phyloP scores from a whole-genome alignment of 768 basidiomycete species.

The Podaxis sp. region DNA sequence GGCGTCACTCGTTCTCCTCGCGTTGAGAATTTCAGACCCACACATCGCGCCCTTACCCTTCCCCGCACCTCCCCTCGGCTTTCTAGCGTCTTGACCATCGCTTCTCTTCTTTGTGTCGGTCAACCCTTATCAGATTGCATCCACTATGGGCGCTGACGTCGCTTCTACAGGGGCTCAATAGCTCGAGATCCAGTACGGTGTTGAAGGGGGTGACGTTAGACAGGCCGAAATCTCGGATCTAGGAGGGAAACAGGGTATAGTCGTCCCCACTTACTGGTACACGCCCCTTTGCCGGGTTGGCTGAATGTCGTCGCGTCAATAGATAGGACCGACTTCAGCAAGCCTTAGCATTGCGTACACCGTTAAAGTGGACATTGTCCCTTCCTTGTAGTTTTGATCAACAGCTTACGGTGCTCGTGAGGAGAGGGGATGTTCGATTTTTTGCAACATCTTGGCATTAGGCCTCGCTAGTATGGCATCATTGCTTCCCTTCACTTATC shows the following conservation, averaged over 20 bases:
- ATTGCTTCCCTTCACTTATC: slow-evolving; percentile 40
- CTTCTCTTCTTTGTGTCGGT: not conserved
- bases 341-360: slow-evolving; percentile 41
- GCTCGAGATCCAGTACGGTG: not conserved
- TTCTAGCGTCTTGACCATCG: not conserved
- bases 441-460: slow-evolving; percentile 35
- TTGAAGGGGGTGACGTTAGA: not conserved
- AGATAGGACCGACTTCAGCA: slow-evolving; percentile 43
- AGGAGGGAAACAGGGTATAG: slow-evolving; percentile 21
- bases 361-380: slow-evolving; percentile 40
- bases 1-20: not conserved
- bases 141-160: not conserved
- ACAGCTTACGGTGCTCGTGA: too few species aligned
- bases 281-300: slow-evolving; percentile 39
- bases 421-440: too few species aligned
- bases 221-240: not conserved
- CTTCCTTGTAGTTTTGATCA: slow-evolving; percentile 20
- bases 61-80: not conserved
- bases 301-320: slow-evolving; percentile 40
- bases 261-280: slow-evolving; percentile 36
- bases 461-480: slow-evolving; percentile 41
- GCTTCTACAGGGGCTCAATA: not conserved
- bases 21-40: not conserved
- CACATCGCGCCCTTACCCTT: not conserved
- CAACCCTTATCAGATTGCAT: not conserved